Evolutionary conservation across 2,329 filamentous ascomycete genomes (phyloP), one percentile per base, ranked within the genome.

Genomic region (Aspergillus hortae): DNA sequence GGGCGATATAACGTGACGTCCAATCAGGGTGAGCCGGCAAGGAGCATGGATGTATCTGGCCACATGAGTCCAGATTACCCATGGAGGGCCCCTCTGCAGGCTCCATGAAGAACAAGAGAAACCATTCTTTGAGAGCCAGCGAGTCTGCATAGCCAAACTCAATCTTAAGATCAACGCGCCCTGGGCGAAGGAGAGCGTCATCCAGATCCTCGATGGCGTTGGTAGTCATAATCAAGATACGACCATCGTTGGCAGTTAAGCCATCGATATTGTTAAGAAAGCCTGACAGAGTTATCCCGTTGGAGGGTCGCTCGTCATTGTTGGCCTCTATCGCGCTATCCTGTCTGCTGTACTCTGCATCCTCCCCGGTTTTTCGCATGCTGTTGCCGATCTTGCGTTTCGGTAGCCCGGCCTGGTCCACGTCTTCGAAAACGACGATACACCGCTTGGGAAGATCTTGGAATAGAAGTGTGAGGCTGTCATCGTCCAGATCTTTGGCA

Each of bases 211-310:
- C 84, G 3, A 86, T 85, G 54, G 84, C 81, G 68, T 92, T 92
- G 32, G 87, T 90, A 0, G 89, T 91, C 87, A 92, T 90, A 72
- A 92, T 85, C 23, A 92, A 79, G 14, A 92, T 82, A 43, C 88
- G 82, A n/a, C 89, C 89, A 71, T 92, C 88, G 60, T 89, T 88
- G 2, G 85, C 87, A 1, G 87, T 87, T 1, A 91, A 88, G 46
- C 89, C 89, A 62, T 95, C 90, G 38, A 94, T 90, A 52, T 87
- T 86, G 67, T 95, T 94, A 46, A 95, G 80, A 0, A 94, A 78
- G 0, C 88, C 88, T 0, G 87, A 89, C 1, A 94, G 79, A 0
- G 87, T 89, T 56, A 92, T 89, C 10, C 54, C 53, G 33, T 69
- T 59, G 36, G 67, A 67, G 33, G n/a, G n/a, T n/a, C n/a, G n/a